Percentiles rank a stretch among this genome's conserved stretches.
Evolutionary conservation across 495 filamentous ascomycete genomes (phyloP).

Genomic region (Aspergillus cavernicola): DNA sequence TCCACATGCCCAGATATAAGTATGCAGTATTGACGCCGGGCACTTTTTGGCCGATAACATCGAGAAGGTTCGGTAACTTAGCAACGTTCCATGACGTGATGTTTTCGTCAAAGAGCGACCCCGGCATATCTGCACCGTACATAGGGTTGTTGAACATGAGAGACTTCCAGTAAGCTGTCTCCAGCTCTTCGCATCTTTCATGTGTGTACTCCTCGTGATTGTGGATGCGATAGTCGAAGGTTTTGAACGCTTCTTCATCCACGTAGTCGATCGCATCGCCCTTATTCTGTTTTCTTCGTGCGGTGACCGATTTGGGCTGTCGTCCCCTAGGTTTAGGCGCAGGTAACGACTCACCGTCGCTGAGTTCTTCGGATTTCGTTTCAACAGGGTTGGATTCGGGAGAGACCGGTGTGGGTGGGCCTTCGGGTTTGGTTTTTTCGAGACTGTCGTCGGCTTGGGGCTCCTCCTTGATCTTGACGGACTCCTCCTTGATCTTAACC

Average conservation of each 20-base stretch:
- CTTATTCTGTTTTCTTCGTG: constrained; percentile 76
- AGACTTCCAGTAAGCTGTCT: constrained; percentile 92
- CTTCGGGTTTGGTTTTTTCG: constrained; percentile 39
- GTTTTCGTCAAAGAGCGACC: constrained; percentile 85
- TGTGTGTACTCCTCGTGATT: constrained; percentile 79
- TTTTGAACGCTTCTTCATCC: constrained; percentile 81
- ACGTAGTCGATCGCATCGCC: constrained; percentile 65
- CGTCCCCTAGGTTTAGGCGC: constrained; percentile 46
- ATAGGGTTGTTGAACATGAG: constrained; percentile 90
- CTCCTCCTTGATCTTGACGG: constrained; percentile 46
- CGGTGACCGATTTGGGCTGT: constrained; percentile 57
- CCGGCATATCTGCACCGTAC: constrained; percentile 96
- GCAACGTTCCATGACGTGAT: constrained; percentile 91
- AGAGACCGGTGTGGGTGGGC: constrained; percentile 52
- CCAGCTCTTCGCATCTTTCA: constrained; percentile 89
- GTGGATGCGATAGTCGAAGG: constrained; percentile 83
- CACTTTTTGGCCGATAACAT: constrained; percentile 90
- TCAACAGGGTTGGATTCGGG: constrained; percentile 47
- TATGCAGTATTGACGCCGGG: constrained; percentile 99
- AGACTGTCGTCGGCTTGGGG: constrained; percentile 33
- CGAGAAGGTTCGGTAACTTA: constrained; percentile 86
- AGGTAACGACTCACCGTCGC: constrained; percentile 48
- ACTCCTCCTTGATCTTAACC: constrained; percentile 46
- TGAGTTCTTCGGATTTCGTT: constrained; percentile 45
- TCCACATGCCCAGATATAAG: constrained; percentile 98